Evolutionary conservation across 2,329 filamentous ascomycete species (phyloP), one percentile per base, ranked within the genome.

Genomic region (Xylariaceae sp.): DNA sequence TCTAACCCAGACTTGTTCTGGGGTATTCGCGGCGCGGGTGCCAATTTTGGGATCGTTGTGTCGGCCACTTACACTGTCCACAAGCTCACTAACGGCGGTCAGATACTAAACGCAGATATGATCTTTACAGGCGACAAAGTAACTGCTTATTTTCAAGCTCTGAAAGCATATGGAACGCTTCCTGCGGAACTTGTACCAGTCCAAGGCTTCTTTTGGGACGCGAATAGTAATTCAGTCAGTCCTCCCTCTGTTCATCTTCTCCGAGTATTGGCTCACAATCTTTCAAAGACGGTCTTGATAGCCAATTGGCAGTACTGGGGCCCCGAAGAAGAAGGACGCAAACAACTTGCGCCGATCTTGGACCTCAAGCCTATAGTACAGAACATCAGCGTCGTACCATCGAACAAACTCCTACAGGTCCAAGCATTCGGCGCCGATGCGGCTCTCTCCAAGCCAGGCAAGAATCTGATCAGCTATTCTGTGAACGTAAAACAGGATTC

Each of bases 121-220:
- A n/a, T n/a, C n/a, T n/a, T n/a, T n/a, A n/a, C n/a, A n/a, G 47
- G n/a, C 31, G 73, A 14, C 51, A 41, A 41, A 14, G 16, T 41
- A 17, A 41, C 39, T 41, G 39, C 39, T 41, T 41, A 41, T 41
- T 41, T 41, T 41, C 9, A 41, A 41, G 14, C 39, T 16, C 7
- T 17, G 39, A 17, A 41, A 41, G 16, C 39, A 17, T 17, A 12
- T 41, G 39, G 10, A 41, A 41, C 16, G 39, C 33, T 36, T 36
- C 33, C 33, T 10, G 33, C 33, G 33, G 33, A 36, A 14, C 33
- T 36, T 14, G 14, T 36, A 36, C 33, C 33, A n/a, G n/a, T n/a
- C n/a, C n/a, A n/a, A n/a, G n/a, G n/a, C n/a, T n/a, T n/a, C n/a
- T n/a, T n/a, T n/a, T n/a, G n/a, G n/a, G n/a, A n/a, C n/a, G n/a